Evolutionary conservation across 2,329 filamentous ascomycete genomes (phyloP).

Genomic region (Orbilia ellipsospora): DNA sequence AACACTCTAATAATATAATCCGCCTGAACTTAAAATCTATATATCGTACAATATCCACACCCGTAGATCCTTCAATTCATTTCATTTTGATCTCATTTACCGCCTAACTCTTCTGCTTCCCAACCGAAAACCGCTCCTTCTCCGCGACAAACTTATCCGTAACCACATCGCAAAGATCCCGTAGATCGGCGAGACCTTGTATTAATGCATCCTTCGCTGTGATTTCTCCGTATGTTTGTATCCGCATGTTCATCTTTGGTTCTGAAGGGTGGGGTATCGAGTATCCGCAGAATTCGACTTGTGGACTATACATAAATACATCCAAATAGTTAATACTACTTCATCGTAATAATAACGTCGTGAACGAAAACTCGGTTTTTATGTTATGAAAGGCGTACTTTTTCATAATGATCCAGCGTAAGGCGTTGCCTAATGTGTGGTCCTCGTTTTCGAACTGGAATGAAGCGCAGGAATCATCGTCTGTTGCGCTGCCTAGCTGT

Average conservation of each 20-base stretch:
- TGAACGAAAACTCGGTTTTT: too few relatives aligned
- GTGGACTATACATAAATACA: constrained; percentile 71
- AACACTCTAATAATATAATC: too few relatives aligned
- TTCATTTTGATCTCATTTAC: background rate
- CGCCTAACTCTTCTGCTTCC: constrained; percentile 32
- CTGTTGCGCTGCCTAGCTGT: constrained; percentile 79
- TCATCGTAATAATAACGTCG: too few relatives aligned
- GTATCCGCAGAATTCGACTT: constrained; percentile 98
- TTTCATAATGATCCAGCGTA: constrained; percentile 97
- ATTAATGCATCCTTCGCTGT: constrained; percentile 86
- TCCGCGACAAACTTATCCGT: constrained; percentile 85
- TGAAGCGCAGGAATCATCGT: constrained; percentile 82
- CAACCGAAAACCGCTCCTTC: constrained; percentile 70
- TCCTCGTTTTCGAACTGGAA: constrained; percentile 96
- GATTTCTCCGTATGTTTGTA: constrained; percentile 91
- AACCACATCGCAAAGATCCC: constrained; percentile 92
- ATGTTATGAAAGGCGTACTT: constrained; percentile 72
- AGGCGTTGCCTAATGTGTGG: constrained; percentile 92
- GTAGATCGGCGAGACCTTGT: constrained; percentile 88
- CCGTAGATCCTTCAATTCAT: background rate
- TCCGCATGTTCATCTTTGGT: constrained; percentile 94
- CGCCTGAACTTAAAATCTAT: background rate
- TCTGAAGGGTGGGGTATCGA: constrained; percentile 97
- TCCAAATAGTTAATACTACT: too few relatives aligned
- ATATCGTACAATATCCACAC: constrained; percentile 35